Conservation (phyloP, 2,329 filamentous ascomycete species). For the Fusarium odoratissimum region DNA sequence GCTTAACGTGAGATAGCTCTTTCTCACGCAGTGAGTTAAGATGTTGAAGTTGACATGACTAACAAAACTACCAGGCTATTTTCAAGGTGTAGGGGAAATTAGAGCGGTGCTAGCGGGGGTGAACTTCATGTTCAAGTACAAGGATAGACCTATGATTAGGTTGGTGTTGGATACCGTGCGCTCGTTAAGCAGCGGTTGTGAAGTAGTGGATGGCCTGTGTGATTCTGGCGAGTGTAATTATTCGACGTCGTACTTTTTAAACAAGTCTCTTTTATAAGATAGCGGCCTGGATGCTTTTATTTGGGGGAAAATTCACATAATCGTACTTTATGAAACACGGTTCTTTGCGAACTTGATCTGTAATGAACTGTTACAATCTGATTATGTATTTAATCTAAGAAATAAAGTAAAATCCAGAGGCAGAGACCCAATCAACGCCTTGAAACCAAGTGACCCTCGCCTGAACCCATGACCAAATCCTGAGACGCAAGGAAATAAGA, state of each 20-base stretch:
- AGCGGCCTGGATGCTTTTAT: fast-evolving
- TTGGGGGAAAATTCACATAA: fast-evolving
- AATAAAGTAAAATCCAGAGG: fast-evolving
- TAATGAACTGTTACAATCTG: not conserved
- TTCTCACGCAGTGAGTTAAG: not conserved
- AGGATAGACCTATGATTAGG: not conserved
- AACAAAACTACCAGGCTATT: not conserved
- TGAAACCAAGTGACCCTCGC: not conserved
- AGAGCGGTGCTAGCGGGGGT: not conserved
- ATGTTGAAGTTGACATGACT: no score
- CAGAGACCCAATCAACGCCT: not conserved
- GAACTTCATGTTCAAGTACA: not conserved
- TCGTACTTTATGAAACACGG: no score
- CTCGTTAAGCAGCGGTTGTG: fast-evolving
- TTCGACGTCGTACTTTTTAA: not conserved
- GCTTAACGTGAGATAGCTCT: not conserved
- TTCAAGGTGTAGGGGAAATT: fast-evolving
- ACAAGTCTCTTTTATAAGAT: not conserved
- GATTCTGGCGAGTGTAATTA: no score
- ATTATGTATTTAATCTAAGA: fast-evolving
- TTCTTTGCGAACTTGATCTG: fast-evolving
- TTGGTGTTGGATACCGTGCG: fast-evolving
- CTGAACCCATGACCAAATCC: not conserved
- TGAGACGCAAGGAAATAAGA: not conserved
- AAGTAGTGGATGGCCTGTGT: not conserved